Evolutionary conservation across 306 rosid genomes (phyloP), one percentile per base, ranked within the genome.

Genomic region (Quercus dentata): DNA sequence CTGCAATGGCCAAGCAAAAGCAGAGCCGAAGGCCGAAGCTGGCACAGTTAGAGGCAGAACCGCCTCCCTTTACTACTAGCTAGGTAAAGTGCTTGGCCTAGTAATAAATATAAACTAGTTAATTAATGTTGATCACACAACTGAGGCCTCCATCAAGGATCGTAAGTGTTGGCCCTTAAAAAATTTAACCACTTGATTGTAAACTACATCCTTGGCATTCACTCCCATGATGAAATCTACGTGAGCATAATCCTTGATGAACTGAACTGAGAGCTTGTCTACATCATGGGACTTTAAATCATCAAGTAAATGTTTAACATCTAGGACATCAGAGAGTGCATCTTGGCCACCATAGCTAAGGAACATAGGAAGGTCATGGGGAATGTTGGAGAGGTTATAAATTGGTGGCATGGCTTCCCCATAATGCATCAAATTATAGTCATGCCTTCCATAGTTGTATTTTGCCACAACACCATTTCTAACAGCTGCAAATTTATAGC

Each of bases 271-370:
- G 13, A 86, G 78, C 82, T 93, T 95, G 62, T 90, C 93, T 30
- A 59, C 92, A 28, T 93, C 88, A 68, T 93, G 97, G 18, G 65
- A 44, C 76, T 90, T 91, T 2, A 95, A 87, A 4, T 1, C 27
- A 38, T 93, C 92, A n/a, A 95, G 96, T 41, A 95, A 84, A 28
- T 3, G 83, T 15, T 15, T 23, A 19, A 93, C 97, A 11, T 95
- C 99, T 30, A 69, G 73, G 46, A 35, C 78, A 82, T 95, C 97
- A 0, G 99, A 88, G 38, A 95, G 91, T 0, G 97, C 97, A 61
- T 95, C 99, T 35, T 41, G 71, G 30, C 96, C 97, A 0, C 99
- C 98, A 58, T 91, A 89, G 91, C 94, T 93, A n/a, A 95, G 69
- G 89, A 93, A 93, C 25, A 95, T 80, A 64, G 99, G 93, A 27